Conservation (phyloP, 108 stramenopile genomes). For the Nitzschia sp. region DNA sequence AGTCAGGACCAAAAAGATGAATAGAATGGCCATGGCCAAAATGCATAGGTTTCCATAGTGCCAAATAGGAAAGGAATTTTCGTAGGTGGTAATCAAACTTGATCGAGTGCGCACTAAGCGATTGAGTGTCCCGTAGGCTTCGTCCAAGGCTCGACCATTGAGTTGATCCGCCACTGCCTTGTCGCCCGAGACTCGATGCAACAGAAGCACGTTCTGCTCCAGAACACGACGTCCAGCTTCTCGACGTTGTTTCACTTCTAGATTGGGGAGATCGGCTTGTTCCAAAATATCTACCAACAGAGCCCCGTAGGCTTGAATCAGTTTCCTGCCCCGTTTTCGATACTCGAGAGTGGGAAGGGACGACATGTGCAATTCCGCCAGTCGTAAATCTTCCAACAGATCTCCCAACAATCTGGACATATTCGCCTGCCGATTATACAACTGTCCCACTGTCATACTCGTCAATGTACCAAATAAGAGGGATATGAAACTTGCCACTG, state of each 20-base stretch:
- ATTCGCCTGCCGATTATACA: slow-evolving; percentile 44
- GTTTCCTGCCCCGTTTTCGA: not conserved
- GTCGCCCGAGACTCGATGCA: slow-evolving; percentile 3
- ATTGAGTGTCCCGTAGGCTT: slow-evolving; percentile 43
- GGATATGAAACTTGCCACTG: slow-evolving; percentile 46
- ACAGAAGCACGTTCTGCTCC: not conserved
- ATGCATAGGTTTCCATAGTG: slow-evolving; percentile 57
- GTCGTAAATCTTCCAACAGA: slow-evolving; percentile 7
- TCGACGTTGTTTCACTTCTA: slow-evolving; percentile 11
- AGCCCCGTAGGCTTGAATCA: not conserved
- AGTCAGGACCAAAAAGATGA: slow-evolving; percentile 57
- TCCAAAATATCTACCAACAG: slow-evolving; percentile 6
- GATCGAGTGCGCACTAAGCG: slow-evolving; percentile 38
- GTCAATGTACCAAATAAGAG: slow-evolving; percentile 56
- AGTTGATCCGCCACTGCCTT: not conserved
- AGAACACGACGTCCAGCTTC: not conserved
- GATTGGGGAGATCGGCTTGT: slow-evolving; percentile 8
- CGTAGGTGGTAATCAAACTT: slow-evolving; percentile 32
- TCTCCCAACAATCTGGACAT: not conserved
- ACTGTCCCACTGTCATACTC: slow-evolving; percentile 50
- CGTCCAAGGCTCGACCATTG: slow-evolving; percentile 14
- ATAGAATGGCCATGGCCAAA: slow-evolving; percentile 42
- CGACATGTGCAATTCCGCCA: not conserved
- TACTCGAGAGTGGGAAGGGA: not conserved
- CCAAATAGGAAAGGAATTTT: slow-evolving; percentile 46